Percentiles rank a stretch among this genome's conserved stretches.
Conservation (phyloP, 106 monocot species). For the Dendrobium chrysotoxum region DNA sequence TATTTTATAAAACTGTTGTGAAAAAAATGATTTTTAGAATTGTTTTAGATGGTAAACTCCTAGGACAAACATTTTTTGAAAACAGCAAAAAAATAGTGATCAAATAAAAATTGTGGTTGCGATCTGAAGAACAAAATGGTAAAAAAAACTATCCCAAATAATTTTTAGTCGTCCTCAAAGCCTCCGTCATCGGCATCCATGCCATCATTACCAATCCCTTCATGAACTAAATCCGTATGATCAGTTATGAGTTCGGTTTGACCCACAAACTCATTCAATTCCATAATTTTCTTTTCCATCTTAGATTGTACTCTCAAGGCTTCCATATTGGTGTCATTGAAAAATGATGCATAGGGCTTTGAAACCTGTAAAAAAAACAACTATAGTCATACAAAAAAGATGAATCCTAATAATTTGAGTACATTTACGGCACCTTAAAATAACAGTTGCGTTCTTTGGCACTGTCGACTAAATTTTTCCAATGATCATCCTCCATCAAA, state of each 20-base stretch:
- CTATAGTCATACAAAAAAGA: not conserved
- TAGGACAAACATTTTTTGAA: too few species aligned
- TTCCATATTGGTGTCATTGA: slow-evolving; percentile 54
- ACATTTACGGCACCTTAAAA: slow-evolving; percentile 41
- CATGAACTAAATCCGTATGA: slow-evolving; percentile 8
- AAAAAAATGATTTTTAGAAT: too few species aligned
- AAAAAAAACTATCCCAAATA: too few species aligned
- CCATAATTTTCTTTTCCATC: slow-evolving; percentile 19
- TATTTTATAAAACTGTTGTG: too few species aligned
- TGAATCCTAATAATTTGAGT: not conserved
- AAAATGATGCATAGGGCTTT: slow-evolving; percentile 74
- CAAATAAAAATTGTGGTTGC: too few species aligned
- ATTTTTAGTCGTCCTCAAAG: slow-evolving; percentile 29
- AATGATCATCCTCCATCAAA: slow-evolving; percentile 79
- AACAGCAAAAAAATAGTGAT: too few species aligned
- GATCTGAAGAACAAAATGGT: too few species aligned
- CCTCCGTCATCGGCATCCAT: slow-evolving; percentile 46
- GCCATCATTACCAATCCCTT: slow-evolving; percentile 23
- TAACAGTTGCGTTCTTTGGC: slow-evolving; percentile 65
- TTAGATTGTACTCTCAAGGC: slow-evolving; percentile 21
- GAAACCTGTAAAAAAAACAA: slow-evolving; percentile 38
- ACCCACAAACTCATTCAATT: slow-evolving; percentile 19
- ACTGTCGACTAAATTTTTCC: slow-evolving; percentile 68
- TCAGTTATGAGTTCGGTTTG: slow-evolving; percentile 10
- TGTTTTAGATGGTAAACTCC: too few species aligned